phyloP scores from a whole-genome alignment of 2,329 filamentous ascomycete species.

The Westerdykella ornata region DNA sequence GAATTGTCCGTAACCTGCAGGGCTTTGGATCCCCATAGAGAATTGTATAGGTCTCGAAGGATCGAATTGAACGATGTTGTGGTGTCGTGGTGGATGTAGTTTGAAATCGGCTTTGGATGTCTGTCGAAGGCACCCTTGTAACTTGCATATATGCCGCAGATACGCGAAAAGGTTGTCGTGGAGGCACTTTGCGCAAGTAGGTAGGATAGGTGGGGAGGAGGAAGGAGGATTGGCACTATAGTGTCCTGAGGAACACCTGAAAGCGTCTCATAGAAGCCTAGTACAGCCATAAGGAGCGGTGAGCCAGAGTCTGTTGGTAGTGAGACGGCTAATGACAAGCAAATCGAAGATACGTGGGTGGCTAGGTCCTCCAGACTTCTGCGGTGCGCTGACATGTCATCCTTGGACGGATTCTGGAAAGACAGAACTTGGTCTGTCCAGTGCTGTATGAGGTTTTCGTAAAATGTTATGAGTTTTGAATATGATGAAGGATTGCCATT shows the following conservation, averaged over 20 bases:
- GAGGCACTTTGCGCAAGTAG: slow-evolving; percentile 61
- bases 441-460: slow-evolving; percentile 58
- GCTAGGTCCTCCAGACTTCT: slow-evolving; percentile 30
- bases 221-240: slow-evolving; percentile 59
- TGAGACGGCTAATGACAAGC: slow-evolving; percentile 27
- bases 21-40: slow-evolving; percentile 69
- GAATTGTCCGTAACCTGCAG: slow-evolving; percentile 59
- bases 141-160: slow-evolving; percentile 60
- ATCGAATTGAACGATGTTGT: slow-evolving; percentile 68
- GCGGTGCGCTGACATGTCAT: slow-evolving; percentile 42
- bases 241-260: slow-evolving; percentile 34
- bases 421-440: slow-evolving; percentile 38
- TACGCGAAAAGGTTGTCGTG: slow-evolving; percentile 57
- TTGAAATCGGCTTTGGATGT: slow-evolving; percentile 44
- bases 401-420: slow-evolving; percentile 20
- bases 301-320: slow-evolving; percentile 20
- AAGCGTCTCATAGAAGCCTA: slow-evolving; percentile 64
- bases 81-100: slow-evolving; percentile 24
- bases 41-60: slow-evolving; percentile 81
- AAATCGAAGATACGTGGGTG: slow-evolving; percentile 27
- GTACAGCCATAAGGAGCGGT: slow-evolving; percentile 45
- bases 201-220: slow-evolving; percentile 62
- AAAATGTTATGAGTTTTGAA: slow-evolving; percentile 57
- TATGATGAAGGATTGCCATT: slow-evolving; percentile 45
- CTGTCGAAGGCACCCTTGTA: slow-evolving; percentile 71